These are phyloP conservation scores for Selaginella tamariscina DNA, from an alignment of 75 land plant species.

Conservation along the genomic window DNA sequence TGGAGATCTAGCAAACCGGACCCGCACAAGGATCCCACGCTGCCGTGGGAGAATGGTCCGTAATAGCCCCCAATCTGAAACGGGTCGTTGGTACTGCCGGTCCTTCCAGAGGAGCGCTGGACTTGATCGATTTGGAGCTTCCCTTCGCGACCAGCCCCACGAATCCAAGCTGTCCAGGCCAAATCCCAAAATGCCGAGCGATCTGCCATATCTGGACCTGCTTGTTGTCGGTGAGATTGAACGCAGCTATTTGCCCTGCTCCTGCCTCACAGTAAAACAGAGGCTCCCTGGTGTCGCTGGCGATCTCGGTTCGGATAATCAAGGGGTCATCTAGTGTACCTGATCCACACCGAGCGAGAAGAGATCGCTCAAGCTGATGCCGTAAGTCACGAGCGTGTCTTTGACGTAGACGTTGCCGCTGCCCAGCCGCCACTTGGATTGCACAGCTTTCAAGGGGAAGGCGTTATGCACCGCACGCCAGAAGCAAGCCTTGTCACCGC, in stretches of 20 bases:
- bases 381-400: neutral
- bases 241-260: neutral
- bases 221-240: neutral
- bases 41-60: neutral
- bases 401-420: neutral
- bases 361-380: neutral
- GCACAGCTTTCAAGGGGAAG: neutral
- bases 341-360: neutral
- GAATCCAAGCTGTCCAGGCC: neutral
- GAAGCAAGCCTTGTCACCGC: neutral
- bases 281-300: neutral
- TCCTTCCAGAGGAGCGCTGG: neutral
- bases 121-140: neutral
- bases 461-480: neutral
- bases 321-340: neutral
- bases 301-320: neutral
- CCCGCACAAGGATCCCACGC: neutral
- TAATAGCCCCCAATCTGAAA: neutral
- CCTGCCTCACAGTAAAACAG: neutral
- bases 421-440: neutral
- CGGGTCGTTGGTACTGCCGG: neutral
- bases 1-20: neutral
- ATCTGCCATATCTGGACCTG: constrained; percentile 1
- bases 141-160: neutral
- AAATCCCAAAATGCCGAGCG: neutral